phyloP scores from a whole-genome alignment of 345 rosid species.

The Tarenaya hassleriana region DNA sequence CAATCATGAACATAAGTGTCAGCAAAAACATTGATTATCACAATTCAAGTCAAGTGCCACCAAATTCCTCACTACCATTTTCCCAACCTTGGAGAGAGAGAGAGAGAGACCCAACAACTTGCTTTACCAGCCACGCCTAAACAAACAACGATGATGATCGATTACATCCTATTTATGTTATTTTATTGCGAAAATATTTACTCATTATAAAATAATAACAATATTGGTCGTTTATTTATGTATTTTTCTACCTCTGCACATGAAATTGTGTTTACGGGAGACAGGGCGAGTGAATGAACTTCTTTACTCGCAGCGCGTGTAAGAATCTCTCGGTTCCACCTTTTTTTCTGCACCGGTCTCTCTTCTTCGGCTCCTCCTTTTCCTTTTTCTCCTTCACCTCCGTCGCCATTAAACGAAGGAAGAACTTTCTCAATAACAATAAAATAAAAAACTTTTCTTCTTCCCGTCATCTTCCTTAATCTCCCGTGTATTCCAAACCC shows the following conservation, averaged over 20 bases:
- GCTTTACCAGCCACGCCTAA: no score
- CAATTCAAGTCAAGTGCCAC: no score
- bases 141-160: no score
- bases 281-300: conserved; percentile 11
- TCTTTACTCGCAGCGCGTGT: conserved; percentile 14
- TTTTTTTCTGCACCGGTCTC: background rate
- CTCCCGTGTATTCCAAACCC: no score
- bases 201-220: background rate
- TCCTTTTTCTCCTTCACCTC: no score
- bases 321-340: background rate
- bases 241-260: background rate
- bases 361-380: conserved; percentile 5
- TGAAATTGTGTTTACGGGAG: conserved; percentile 1
- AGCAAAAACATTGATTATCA: no score
- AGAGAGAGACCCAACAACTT: no score
- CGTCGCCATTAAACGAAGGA: background rate
- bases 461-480: background rate
- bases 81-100: no score
- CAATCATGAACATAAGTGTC: no score
- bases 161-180: no score
- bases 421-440: background rate
- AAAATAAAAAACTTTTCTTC: background rate
- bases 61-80: no score
- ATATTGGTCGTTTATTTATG: background rate
- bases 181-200: background rate